A percentile compares a stretch with the other conserved stretches of the same genome.
Conservation (phyloP, 768 basidiomycete species). For the Termitomyces heimii region DNA sequence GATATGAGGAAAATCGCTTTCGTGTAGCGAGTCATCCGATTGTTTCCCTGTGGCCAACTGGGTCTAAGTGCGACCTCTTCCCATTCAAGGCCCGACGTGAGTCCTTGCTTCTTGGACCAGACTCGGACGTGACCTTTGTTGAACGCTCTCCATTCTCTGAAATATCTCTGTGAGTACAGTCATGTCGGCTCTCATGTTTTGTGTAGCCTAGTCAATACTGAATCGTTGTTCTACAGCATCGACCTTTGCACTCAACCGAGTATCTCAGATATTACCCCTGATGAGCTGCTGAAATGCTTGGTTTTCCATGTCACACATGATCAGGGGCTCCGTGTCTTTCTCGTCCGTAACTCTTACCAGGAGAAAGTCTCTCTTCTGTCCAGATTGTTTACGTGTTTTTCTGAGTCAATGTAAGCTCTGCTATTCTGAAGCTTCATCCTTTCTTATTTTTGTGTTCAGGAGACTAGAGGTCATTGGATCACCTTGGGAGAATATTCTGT, state of each 20-base stretch:
- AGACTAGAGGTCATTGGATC: neutral
- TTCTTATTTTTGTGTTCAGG: neutral
- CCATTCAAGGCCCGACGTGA: slow-evolving; percentile 1
- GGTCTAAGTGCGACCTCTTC: neutral
- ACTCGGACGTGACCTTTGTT: slow-evolving; percentile 4
- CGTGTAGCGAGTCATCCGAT: slow-evolving; percentile 11
- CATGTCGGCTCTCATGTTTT: neutral
- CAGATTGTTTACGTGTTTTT: slow-evolving; percentile 1
- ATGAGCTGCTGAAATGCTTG: slow-evolving; percentile 6
- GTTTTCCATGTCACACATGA: slow-evolving; percentile 10
- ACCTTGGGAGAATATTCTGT: neutral
- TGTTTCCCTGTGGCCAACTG: slow-evolving; percentile 6
- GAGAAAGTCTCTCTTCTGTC: slow-evolving; percentile 7
- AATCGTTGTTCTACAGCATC: neutral
- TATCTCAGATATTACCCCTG: slow-evolving; percentile 4
- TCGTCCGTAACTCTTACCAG: slow-evolving; percentile 2
- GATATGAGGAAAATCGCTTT: slow-evolving; percentile 9
- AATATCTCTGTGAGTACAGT: slow-evolving; percentile 5
- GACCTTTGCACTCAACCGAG: slow-evolving; percentile 10
- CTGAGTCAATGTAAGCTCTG: slow-evolving; percentile 3
- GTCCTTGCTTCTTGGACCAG: slow-evolving; percentile 7
- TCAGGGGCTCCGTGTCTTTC: slow-evolving; percentile 13
- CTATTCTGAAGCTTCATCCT: neutral
- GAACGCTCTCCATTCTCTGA: slow-evolving; percentile 5
- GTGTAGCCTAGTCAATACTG: neutral